Conservation (phyloP, 1,284 basidiomycete genomes). For the Paramarasmius palmivorus region DNA sequence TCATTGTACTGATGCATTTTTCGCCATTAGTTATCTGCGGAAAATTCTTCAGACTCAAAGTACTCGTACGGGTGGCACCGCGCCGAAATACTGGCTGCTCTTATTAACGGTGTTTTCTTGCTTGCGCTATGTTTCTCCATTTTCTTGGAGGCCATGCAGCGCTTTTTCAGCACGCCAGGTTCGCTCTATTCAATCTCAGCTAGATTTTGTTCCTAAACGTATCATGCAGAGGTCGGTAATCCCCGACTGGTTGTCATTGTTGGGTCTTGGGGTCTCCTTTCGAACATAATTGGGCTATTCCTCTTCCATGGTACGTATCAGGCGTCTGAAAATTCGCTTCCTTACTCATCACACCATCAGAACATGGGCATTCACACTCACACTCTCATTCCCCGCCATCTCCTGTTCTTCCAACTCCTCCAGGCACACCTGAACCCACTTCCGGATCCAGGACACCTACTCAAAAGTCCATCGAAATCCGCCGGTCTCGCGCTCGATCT, state of each 20-base stretch:
- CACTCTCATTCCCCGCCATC: conserved; percentile 29
- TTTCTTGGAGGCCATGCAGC: conserved; percentile 88
- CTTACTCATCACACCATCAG: conserved; percentile 36
- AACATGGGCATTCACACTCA: conserved; percentile 63
- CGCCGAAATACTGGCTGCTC: conserved; percentile 94
- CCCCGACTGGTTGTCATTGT: conserved; percentile 90
- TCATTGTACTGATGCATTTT: background rate
- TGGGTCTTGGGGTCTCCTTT: conserved; percentile 89
- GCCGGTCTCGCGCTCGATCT: conserved; percentile 38
- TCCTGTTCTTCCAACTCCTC: conserved; percentile 24
- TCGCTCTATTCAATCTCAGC: conserved; percentile 19
- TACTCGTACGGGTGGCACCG: conserved; percentile 98
- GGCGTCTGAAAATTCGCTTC: no score
- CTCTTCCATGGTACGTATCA: conserved; percentile 92
- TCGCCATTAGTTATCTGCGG: conserved; percentile 51
- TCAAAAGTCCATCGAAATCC: conserved; percentile 31
- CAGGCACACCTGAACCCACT: conserved; percentile 21
- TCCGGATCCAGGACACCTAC: conserved; percentile 26
- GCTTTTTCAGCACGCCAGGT: conserved; percentile 88
- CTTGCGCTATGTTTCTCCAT: conserved; percentile 96
- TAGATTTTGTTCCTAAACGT: conserved; percentile 1
- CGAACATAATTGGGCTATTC: conserved; percentile 94
- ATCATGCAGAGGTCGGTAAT: conserved; percentile 77
- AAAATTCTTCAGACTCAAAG: conserved; percentile 52
- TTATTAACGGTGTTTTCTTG: conserved; percentile 93